Percentiles rank a stretch among this genome's conserved stretches.
Evolutionary conservation across 352 stramenopile species (phyloP).

Genomic region (Globisporangium viniferum): DNA sequence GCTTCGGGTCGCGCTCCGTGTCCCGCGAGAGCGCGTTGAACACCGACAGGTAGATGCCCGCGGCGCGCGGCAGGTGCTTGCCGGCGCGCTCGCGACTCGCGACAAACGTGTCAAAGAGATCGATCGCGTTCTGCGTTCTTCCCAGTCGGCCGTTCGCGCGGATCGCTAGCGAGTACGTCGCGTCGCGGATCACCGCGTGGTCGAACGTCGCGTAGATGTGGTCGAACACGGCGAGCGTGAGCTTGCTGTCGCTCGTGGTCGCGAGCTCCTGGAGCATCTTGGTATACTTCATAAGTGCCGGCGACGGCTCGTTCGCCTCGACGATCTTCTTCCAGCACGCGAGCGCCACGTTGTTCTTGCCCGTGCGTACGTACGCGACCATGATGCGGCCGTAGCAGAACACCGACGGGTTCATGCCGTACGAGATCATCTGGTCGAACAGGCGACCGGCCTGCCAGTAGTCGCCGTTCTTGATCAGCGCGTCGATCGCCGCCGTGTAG

Average conservation of each 20-base stretch:
- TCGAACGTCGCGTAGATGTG: conserved; percentile 50
- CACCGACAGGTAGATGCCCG: conserved; percentile 66
- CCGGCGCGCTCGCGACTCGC: conserved; percentile 29
- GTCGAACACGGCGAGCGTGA: conserved; percentile 64
- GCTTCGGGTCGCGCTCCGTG: conserved; percentile 45
- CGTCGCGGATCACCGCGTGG: conserved; percentile 41
- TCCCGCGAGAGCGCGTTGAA: conserved; percentile 85
- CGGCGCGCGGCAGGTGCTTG: conserved; percentile 32
- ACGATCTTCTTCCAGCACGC: conserved; percentile 74
- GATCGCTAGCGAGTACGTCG: conserved; percentile 64
- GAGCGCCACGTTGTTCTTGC: conserved; percentile 54
- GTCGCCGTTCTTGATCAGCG: conserved; percentile 50
- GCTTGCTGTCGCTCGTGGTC: conserved; percentile 54
- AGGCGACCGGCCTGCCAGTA: conserved; percentile 68
- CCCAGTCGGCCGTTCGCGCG: conserved; percentile 66
- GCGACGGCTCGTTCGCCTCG: conserved; percentile 37
- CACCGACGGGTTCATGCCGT: conserved; percentile 53
- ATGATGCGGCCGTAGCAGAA: conserved; percentile 81
- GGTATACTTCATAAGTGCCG: conserved; percentile 51
- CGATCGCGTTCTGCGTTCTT: conserved; percentile 54
- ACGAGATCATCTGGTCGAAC: conserved; percentile 73
- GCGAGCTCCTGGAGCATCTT: conserved; percentile 61
- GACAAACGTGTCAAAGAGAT: conserved; percentile 72
- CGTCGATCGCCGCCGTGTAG: conserved; percentile 73
- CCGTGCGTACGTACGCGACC: conserved; percentile 69